Evolutionary conservation across 352 stramenopile species (phyloP).

Genomic region (Pythium phragmiticola): DNA sequence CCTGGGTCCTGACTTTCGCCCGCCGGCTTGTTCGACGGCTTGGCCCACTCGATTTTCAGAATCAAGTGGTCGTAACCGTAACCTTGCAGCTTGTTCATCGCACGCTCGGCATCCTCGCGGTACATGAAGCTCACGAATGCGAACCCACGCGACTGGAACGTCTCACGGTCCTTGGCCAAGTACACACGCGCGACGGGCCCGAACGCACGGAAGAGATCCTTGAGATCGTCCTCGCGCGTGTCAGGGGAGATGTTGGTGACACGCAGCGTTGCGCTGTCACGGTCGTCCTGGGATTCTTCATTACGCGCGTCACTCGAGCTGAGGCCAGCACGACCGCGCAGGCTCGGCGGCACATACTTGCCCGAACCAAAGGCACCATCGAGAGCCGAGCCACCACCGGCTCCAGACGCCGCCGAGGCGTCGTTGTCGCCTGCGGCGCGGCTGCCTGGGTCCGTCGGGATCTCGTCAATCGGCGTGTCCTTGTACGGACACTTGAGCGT

Average conservation of each 20-base stretch:
- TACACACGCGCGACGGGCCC: constrained; percentile 97
- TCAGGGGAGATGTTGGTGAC: constrained; percentile 99
- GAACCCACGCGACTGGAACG: constrained; percentile 96
- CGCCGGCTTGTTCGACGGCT: constrained; percentile 91
- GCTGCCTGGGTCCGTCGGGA: constrained; percentile 68
- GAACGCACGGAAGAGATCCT: constrained; percentile 98
- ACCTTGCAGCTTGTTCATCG: constrained; percentile 96
- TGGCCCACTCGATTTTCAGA: constrained; percentile 99
- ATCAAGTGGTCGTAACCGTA: constrained; percentile 99
- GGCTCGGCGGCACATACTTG: constrained; percentile 86
- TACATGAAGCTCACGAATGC: constrained; percentile 98
- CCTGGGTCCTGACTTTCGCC: constrained; percentile 63
- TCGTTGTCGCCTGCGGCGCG: constrained; percentile 33
- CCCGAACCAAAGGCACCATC: constrained; percentile 74
- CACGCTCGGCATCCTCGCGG: constrained; percentile 94
- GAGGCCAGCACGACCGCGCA: constrained; percentile 57
- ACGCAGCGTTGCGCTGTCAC: constrained; percentile 92
- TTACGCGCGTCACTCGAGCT: constrained; percentile 31
- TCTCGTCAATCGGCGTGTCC: constrained; percentile 78
- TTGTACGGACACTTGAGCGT: constrained; percentile 92
- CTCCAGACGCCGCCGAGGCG: constrained; percentile 32
- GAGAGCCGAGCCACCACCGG: constrained; percentile 49
- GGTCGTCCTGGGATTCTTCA: constrained; percentile 51
- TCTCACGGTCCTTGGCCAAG: constrained; percentile 98
- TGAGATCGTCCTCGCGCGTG: constrained; percentile 97